These are phyloP conservation scores for Fragaria nilgerrensis DNA, from an alignment of 306 rosid species.

Conservation along the genomic window DNA sequence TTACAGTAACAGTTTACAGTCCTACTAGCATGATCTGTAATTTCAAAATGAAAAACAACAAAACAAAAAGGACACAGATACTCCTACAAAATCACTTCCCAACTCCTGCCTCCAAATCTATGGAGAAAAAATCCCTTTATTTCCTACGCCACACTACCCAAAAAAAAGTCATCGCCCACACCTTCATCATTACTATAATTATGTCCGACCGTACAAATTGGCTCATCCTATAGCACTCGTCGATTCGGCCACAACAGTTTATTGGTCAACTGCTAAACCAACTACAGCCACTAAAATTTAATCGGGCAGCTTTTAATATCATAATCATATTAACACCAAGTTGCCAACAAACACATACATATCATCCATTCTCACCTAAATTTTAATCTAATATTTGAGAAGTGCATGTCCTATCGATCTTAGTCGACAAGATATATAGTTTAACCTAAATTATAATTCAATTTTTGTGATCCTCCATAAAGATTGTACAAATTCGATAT, in stretches of 20 bases:
- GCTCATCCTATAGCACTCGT: neutral
- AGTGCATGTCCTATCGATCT: neutral
- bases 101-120: neutral
- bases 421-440: neutral
- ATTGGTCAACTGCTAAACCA: neutral
- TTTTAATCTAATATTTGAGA: neutral
- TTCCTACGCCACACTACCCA: neutral
- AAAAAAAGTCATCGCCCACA: neutral
- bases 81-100: neutral
- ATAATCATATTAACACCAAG: neutral
- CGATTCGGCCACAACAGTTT: neutral
- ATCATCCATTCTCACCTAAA: neutral
- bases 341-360: neutral
- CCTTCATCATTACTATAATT: too few relatives aligned
- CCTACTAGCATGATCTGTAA: neutral
- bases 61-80: neutral
- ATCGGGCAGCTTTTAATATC: neutral
- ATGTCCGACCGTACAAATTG: too few relatives aligned
- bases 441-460: neutral
- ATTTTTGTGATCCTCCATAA: neutral
- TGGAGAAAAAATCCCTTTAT: neutral
- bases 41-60: neutral
- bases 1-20: neutral
- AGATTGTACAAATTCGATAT: neutral
- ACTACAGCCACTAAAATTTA: neutral